Percentiles rank a stretch among this genome's conserved stretches.
Conservation (phyloP, 192 early-diverging fungal species). For the Backusella australiensis region DNA sequence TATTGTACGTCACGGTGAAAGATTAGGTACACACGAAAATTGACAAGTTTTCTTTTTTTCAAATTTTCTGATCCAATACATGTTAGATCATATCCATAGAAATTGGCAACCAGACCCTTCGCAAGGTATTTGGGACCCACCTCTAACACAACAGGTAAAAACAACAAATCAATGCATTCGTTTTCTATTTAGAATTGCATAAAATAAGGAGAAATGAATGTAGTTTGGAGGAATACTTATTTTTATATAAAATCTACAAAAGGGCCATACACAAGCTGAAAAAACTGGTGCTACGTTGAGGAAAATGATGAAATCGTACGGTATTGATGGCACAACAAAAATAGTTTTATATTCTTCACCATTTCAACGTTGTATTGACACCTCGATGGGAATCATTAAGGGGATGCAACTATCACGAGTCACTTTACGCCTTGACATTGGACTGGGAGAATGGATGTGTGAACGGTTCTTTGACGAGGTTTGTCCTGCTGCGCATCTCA, state of each 20-base stretch:
- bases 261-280: conserved; percentile 29
- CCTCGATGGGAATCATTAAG: conserved; percentile 25
- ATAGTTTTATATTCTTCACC: conserved; percentile 34
- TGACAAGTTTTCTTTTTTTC: background rate
- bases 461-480: conserved; percentile 35
- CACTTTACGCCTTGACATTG: conserved; percentile 31
- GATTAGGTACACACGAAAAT: conserved; percentile 27
- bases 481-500: conserved; percentile 23
- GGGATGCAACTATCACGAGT: conserved; percentile 21
- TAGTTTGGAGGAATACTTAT: background rate
- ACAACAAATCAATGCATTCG: background rate
- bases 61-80: background rate
- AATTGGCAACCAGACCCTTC: conserved; percentile 34
- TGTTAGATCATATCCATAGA: conserved; percentile 29
- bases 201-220: background rate
- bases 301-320: conserved; percentile 12
- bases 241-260: background rate
- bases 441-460: conserved; percentile 39
- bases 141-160: conserved; percentile 21
- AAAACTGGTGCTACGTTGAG: conserved; percentile 28
- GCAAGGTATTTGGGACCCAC: conserved; percentile 36
- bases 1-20: conserved; percentile 37
- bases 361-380: conserved; percentile 42
- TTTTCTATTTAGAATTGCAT: background rate
- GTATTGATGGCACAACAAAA: conserved; percentile 16